These are phyloP conservation scores for Exophiala phaeomuriformis DNA, from an alignment of 2,329 filamentous ascomycete species.

Conservation along the genomic window DNA sequence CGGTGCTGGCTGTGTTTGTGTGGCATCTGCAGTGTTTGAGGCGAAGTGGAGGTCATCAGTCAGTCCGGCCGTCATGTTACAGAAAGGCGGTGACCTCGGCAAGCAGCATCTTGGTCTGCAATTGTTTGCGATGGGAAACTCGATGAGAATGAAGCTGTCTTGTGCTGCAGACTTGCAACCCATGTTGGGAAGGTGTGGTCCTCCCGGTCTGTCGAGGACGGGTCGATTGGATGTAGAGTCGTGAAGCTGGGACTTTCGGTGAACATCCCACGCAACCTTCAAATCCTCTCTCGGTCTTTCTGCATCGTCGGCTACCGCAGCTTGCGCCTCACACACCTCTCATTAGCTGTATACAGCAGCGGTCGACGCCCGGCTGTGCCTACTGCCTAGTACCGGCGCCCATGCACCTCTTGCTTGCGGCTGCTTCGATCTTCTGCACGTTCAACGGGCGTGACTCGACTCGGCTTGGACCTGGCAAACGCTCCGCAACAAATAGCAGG, in stretches of 20 bases:
- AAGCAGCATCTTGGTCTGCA: background rate
- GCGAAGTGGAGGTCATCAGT: constrained; percentile 12
- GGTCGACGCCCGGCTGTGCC: background rate
- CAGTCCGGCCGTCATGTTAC: background rate
- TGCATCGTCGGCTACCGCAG: background rate
- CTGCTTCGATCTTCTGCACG: background rate
- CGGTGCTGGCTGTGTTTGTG: background rate
- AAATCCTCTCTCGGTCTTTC: background rate
- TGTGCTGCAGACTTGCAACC: background rate
- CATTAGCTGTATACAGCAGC: background rate
- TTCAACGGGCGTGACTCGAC: background rate
- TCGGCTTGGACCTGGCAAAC: background rate
- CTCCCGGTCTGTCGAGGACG: background rate
- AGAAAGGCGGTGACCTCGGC: constrained; percentile 15
- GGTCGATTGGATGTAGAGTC: background rate
- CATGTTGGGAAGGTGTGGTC: background rate
- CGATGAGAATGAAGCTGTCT: background rate
- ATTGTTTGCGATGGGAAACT: background rate
- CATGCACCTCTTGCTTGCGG: constrained; percentile 1
- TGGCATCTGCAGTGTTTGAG: constrained; percentile 12
- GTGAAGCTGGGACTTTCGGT: background rate
- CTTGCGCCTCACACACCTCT: background rate
- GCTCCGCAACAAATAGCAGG: background rate
- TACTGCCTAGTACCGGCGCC: background rate
- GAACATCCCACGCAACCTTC: background rate